Percentiles rank a stretch among this genome's conserved stretches.
phyloP scores from a whole-genome alignment of 768 basidiomycete species.

The Leccinum barrowsii region DNA sequence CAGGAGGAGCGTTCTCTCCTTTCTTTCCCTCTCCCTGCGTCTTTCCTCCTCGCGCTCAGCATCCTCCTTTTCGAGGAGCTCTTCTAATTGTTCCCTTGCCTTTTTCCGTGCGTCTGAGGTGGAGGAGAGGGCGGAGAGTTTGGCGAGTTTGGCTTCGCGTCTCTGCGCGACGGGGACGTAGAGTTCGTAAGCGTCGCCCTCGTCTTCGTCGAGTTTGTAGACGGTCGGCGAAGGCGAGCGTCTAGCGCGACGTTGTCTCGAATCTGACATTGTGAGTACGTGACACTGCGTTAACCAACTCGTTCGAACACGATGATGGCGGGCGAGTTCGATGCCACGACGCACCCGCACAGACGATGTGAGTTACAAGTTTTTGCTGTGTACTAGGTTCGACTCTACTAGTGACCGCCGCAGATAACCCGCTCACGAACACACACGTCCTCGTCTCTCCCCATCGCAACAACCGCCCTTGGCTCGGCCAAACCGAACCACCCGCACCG shows the following conservation, averaged over 20 bases:
- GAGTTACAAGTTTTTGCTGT: conserved; percentile 24
- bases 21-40: conserved; percentile 68
- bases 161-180: conserved; percentile 88
- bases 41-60: conserved; percentile 77
- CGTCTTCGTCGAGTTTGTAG: conserved; percentile 61
- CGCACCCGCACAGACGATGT: conserved; percentile 73
- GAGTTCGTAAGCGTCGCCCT: conserved; percentile 66
- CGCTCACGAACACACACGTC: conserved; percentile 70
- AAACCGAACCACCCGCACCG: conserved; percentile 64
- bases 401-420: conserved; percentile 55
- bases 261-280: conserved; percentile 26
- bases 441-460: conserved; percentile 89
- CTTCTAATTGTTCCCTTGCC: conserved; percentile 49
- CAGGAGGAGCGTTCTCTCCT: conserved; percentile 82
- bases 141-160: conserved; percentile 75
- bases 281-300: background rate
- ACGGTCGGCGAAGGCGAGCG: conserved; percentile 56
- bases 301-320: conserved; percentile 21
- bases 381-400: background rate
- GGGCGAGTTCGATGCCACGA: conserved; percentile 50
- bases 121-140: conserved; percentile 60
- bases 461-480: conserved; percentile 89
- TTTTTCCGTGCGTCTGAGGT: conserved; percentile 48
- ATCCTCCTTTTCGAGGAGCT: conserved; percentile 60
- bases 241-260: conserved; percentile 49